Conservation (phyloP, 306 rosid species). For the Quercus gilva region DNA sequence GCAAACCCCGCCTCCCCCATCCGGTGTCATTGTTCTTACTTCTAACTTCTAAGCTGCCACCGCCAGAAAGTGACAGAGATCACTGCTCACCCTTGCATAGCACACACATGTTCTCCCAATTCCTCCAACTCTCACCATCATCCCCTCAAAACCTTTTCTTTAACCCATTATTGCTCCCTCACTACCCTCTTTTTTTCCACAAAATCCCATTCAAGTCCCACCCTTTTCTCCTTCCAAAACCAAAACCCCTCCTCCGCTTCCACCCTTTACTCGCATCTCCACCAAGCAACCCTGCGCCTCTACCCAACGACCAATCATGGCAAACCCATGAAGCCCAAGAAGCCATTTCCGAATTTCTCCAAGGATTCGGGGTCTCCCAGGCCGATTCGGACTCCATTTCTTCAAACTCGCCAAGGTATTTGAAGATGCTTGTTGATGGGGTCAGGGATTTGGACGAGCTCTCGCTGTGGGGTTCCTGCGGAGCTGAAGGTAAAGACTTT, state of each 20-base stretch:
- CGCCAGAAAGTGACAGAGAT: too few species aligned
- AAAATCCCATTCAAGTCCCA: neutral
- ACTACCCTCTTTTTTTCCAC: neutral
- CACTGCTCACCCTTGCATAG: too few species aligned
- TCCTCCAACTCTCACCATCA: constrained; percentile 1
- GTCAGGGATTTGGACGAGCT: constrained; percentile 75
- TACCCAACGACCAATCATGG: constrained; percentile 11
- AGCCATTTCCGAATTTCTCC: constrained; percentile 53
- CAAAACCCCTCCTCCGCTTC: too few species aligned
- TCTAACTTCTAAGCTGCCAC: too few species aligned
- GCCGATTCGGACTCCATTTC: constrained; percentile 51
- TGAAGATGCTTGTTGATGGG: constrained; percentile 64
- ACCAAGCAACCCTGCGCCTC: constrained; percentile 6
- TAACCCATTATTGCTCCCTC: neutral
- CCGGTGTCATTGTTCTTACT: too few species aligned
- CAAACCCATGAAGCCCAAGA: constrained; percentile 38
- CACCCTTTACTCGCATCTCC: constrained; percentile 14
- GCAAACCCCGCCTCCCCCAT: too few species aligned
- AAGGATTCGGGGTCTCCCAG: constrained; percentile 47
- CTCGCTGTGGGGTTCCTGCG: constrained; percentile 35
- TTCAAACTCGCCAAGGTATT: constrained; percentile 48
- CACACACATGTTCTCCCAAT: constrained; percentile 6
- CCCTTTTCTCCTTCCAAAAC: neutral
- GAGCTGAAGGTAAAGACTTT: constrained; percentile 1
- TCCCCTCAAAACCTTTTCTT: neutral